These are phyloP conservation scores for Hippophae tibetana DNA, from an alignment of 306 rosid genomes.

Conservation along the genomic window DNA sequence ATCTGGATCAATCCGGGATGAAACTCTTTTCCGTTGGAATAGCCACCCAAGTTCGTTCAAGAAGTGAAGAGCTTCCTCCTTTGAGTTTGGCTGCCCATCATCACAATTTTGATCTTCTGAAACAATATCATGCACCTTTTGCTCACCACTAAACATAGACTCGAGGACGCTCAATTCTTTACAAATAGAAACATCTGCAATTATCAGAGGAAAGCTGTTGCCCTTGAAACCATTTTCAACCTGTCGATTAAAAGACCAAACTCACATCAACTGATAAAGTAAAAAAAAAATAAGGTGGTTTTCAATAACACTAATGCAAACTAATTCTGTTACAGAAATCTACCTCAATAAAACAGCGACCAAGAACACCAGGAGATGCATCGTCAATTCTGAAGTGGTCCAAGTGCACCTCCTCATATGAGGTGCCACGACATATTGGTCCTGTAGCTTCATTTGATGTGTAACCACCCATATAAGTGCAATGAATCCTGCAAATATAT, in stretches of 20 bases:
- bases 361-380: conserved; percentile 49
- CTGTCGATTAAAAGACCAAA: conserved; percentile 32
- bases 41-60: conserved; percentile 93
- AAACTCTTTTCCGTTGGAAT: conserved; percentile 53
- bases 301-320: neutral
- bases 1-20: conserved; percentile 30
- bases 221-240: conserved; percentile 90
- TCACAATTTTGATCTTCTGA: conserved; percentile 40
- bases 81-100: conserved; percentile 44
- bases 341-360: conserved; percentile 93
- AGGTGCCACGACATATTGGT: conserved; percentile 33
- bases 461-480: conserved; percentile 59
- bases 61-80: conserved; percentile 67
- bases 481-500: conserved; percentile 61
- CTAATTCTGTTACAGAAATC: neutral
- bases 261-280: too few species aligned
- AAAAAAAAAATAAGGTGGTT: neutral
- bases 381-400: conserved; percentile 42
- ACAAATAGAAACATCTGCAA: conserved; percentile 73
- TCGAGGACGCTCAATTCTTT: conserved; percentile 61
- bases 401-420: conserved; percentile 53
- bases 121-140: conserved; percentile 31
- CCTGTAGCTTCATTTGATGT: conserved; percentile 44
- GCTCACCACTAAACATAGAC: conserved; percentile 47
- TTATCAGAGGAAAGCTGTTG: conserved; percentile 67